Conservation (phyloP, 75 land plant genomes). For the Picea glauca region DNA sequence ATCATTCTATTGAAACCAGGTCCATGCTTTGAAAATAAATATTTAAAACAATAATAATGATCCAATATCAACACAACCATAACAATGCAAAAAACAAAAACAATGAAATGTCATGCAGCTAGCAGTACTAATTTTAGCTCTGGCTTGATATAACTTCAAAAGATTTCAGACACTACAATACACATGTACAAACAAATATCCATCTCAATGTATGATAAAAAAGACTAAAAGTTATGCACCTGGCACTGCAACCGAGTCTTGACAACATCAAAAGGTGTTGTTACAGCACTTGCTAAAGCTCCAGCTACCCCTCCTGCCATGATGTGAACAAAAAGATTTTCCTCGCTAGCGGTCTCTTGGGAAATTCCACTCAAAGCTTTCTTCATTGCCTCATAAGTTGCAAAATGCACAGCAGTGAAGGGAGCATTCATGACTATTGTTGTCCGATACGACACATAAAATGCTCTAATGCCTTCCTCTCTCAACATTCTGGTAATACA, state of each 20-base stretch:
- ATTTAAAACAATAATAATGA: background rate
- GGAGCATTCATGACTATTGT: constrained; percentile 46
- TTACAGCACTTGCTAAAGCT: constrained; percentile 68
- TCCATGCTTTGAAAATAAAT: too few relatives aligned
- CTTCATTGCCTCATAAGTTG: constrained; percentile 46
- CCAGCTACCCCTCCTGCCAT: constrained; percentile 90
- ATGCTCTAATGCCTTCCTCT: constrained; percentile 33
- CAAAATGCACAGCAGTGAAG: constrained; percentile 39
- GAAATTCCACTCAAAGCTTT: constrained; percentile 33
- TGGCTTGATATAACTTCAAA: too few relatives aligned
- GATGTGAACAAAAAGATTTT: constrained; percentile 58
- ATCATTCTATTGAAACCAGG: background rate
- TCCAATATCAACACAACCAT: background rate
- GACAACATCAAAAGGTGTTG: constrained; percentile 87
- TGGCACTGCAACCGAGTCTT: constrained; percentile 91
- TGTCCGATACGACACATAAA: constrained; percentile 35
- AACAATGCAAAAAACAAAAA: background rate
- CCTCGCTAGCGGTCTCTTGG: constrained; percentile 48
- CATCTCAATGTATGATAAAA: too few relatives aligned
- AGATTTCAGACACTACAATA: background rate
- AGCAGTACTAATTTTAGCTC: background rate
- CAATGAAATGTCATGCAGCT: background rate
- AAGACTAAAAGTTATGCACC: constrained; percentile 25
- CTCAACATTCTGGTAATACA: constrained; percentile 24
- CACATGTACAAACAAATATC: background rate